Conservation (phyloP, 2,329 filamentous ascomycete species). For the Didymella keratinophila region DNA sequence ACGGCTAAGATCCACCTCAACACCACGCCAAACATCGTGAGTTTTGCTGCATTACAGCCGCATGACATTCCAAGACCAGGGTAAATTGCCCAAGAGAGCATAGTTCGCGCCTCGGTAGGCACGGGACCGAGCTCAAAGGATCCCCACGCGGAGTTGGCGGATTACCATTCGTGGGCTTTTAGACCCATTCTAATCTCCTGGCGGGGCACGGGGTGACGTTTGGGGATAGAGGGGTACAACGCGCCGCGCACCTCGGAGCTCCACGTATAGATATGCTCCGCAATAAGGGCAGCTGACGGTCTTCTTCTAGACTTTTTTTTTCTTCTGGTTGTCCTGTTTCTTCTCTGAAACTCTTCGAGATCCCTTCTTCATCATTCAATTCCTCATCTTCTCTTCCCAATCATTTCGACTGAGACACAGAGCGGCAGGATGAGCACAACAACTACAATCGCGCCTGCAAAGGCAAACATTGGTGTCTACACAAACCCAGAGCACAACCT, state of each 20-base stretch:
- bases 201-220: conserved; percentile 20
- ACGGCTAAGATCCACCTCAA: conserved; percentile 22
- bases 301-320: conserved; percentile 8
- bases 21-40: conserved; percentile 26
- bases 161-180: conserved; percentile 22
- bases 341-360: conserved; percentile 2
- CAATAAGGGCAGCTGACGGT: conserved; percentile 21
- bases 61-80: conserved; percentile 14
- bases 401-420: conserved; percentile 17
- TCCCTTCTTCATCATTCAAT: background rate
- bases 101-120: conserved; percentile 17
- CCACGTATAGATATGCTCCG: conserved; percentile 21
- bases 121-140: conserved; percentile 9
- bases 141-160: conserved; percentile 17
- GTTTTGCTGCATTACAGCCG: conserved; percentile 19
- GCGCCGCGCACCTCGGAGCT: conserved; percentile 16
- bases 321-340: conserved; percentile 12
- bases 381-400: conserved; percentile 21
- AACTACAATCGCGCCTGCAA: conserved; percentile 61
- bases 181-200: conserved; percentile 9
- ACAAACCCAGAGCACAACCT: conserved; percentile 93
- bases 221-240: conserved; percentile 21
- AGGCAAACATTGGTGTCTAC: conserved; percentile 94
- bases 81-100: conserved; percentile 14
- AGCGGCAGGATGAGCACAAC: conserved; percentile 43